Evolutionary conservation across 441 rosid species (phyloP).

Genomic region (Pelargonium myrrhifolium): DNA sequence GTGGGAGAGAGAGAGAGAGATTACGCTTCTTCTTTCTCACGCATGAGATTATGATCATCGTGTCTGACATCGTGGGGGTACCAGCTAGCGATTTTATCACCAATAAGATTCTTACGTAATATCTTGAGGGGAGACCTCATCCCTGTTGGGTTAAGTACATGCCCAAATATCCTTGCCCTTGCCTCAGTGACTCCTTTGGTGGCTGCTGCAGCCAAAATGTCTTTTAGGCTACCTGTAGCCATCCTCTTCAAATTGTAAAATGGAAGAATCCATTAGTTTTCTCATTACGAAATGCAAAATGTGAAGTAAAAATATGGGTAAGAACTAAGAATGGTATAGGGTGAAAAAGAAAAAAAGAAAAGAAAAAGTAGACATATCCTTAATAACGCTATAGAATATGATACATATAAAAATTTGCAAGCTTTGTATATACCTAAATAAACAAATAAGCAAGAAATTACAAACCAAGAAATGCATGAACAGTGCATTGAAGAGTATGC

Average conservation of each 20-base stretch:
- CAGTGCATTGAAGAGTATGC: no score
- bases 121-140: conserved; percentile 73
- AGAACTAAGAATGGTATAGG: no score
- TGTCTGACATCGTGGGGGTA: conserved; percentile 72
- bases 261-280: neutral
- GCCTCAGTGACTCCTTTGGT: conserved; percentile 59
- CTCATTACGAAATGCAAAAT: no score
- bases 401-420: no score
- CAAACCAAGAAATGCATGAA: no score
- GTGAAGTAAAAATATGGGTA: no score
- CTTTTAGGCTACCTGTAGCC: conserved; percentile 53
- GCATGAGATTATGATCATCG: conserved; percentile 64
- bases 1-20: neutral
- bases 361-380: no score
- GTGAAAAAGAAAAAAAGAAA: no score
- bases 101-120: conserved; percentile 74
- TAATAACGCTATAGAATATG: no score
- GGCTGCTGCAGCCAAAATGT: conserved; percentile 47
- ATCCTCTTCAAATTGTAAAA: conserved; percentile 11
- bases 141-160: conserved; percentile 67
- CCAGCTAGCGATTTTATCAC: conserved; percentile 80
- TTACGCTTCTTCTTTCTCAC: conserved; percentile 57
- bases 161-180: conserved; percentile 78
- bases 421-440: no score
- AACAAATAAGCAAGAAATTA: no score